Evolutionary conservation across 2,329 filamentous ascomycete species (phyloP).

Genomic region (Pseudonectria foliicola): DNA sequence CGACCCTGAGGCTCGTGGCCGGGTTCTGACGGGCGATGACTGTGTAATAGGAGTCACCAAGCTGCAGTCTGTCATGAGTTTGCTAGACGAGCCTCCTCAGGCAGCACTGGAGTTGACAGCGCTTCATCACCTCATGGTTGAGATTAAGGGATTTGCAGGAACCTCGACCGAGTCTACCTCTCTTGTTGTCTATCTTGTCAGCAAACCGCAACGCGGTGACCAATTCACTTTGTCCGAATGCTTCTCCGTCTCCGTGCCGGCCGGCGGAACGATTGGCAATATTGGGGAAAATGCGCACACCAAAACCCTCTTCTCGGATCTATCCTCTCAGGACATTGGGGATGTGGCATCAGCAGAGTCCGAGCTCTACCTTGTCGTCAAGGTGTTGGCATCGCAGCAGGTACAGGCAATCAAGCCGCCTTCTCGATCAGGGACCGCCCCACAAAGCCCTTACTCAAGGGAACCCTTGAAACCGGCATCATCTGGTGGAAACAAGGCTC

Average conservation of each 20-base stretch:
- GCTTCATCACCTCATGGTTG: slow-evolving; percentile 75
- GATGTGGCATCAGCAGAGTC: slow-evolving; percentile 55
- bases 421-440: slow-evolving; percentile 44
- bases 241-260: slow-evolving; percentile 70
- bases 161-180: slow-evolving; percentile 68
- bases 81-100: slow-evolving; percentile 75
- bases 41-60: slow-evolving; percentile 86
- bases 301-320: slow-evolving; percentile 80
- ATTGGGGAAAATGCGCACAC: slow-evolving; percentile 60
- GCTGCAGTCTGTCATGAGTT: slow-evolving; percentile 91
- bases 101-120: slow-evolving; percentile 60
- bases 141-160: slow-evolving; percentile 75
- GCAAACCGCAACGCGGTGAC: slow-evolving; percentile 57
- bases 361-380: slow-evolving; percentile 77
- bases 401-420: slow-evolving; percentile 38
- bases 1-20: slow-evolving; percentile 73
- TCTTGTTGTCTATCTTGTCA: slow-evolving; percentile 70
- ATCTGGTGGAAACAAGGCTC: slow-evolving; percentile 43
- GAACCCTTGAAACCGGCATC: slow-evolving; percentile 42
- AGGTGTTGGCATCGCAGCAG: slow-evolving; percentile 58
- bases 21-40: slow-evolving; percentile 85
- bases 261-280: slow-evolving; percentile 63
- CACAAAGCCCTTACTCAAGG: slow-evolving; percentile 34
- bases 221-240: slow-evolving; percentile 71
- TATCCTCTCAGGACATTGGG: slow-evolving; percentile 68